Evolutionary conservation across 208 protist genomes (phyloP).

Genomic region (Leishmania amazonensis): DNA sequence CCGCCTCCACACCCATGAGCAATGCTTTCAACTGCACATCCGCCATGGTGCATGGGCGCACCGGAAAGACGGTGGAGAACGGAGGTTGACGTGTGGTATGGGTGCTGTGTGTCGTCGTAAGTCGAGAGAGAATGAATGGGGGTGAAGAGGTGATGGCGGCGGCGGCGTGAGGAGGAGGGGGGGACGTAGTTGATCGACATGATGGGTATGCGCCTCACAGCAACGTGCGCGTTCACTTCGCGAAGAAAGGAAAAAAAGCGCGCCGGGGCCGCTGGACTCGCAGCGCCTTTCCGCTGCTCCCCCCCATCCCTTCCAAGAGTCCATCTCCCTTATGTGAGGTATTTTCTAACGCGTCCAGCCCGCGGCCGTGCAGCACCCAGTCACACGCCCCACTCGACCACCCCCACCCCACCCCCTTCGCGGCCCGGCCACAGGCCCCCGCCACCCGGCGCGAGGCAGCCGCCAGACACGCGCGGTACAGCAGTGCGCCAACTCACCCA

Average conservation of each 20-base stretch:
- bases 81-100: neutral
- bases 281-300: neutral
- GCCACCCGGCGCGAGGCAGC: too few relatives aligned
- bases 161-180: neutral
- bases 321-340: too few relatives aligned
- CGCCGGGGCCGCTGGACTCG: neutral
- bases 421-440: too few relatives aligned
- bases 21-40: conserved; percentile 13
- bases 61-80: neutral
- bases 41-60: conserved; percentile 4
- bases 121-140: neutral
- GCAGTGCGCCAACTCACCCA: too few relatives aligned
- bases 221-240: neutral
- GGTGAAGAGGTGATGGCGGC: neutral
- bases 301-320: too few relatives aligned
- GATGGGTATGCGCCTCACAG: neutral
- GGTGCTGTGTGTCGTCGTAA: neutral
- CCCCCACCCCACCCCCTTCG: too few relatives aligned
- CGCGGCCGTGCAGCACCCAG: neutral
- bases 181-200: neutral
- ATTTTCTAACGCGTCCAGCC: neutral
- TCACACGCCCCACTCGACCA: neutral
- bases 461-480: neutral
- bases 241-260: neutral
- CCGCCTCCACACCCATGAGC: conserved; percentile 24